phyloP scores from a whole-genome alignment of 2,329 filamentous ascomycete species.

The Phymatotrichopsis omnivora region DNA sequence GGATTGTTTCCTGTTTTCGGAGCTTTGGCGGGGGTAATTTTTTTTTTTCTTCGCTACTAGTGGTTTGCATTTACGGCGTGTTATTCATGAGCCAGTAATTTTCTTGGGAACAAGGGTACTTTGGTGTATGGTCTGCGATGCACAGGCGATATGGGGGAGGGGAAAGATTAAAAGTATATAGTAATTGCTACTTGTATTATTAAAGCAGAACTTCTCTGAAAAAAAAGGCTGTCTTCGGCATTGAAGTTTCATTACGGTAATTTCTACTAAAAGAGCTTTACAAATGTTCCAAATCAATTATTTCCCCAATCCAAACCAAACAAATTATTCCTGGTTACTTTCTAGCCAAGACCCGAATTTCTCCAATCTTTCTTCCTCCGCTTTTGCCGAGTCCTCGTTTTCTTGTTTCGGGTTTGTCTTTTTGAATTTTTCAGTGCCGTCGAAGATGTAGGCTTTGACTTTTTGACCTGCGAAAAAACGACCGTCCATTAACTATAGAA shows the following conservation, averaged over 20 bases:
- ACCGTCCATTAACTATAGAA: slow-evolving; percentile 59
- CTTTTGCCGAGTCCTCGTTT: slow-evolving; percentile 42
- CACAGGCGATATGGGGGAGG: neutral
- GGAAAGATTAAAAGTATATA: neutral
- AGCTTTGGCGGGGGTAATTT: neutral
- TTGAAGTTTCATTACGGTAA: neutral
- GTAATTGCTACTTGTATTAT: neutral
- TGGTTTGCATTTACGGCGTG: neutral
- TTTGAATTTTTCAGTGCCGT: slow-evolving; percentile 61
- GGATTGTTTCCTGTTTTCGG: neutral
- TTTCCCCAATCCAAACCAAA: too few species aligned
- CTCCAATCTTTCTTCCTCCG: slow-evolving; percentile 36
- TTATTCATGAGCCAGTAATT: neutral
- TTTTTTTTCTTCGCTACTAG: neutral
- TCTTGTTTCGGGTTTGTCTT: slow-evolving; percentile 49
- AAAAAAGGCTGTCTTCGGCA: neutral
- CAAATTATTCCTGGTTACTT: slow-evolving; percentile 15
- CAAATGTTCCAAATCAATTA: neutral
- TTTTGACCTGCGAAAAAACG: slow-evolving; percentile 64
- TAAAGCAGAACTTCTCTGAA: neutral
- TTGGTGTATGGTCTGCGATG: neutral
- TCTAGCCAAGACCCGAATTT: slow-evolving; percentile 32
- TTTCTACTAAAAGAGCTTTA: neutral
- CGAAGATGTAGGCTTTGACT: slow-evolving; percentile 61
- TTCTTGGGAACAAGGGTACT: neutral